Evolutionary conservation across 129 eudicot genomes (phyloP), one percentile per base, ranked within the genome.

Genomic region (Artemisia tridentata): DNA sequence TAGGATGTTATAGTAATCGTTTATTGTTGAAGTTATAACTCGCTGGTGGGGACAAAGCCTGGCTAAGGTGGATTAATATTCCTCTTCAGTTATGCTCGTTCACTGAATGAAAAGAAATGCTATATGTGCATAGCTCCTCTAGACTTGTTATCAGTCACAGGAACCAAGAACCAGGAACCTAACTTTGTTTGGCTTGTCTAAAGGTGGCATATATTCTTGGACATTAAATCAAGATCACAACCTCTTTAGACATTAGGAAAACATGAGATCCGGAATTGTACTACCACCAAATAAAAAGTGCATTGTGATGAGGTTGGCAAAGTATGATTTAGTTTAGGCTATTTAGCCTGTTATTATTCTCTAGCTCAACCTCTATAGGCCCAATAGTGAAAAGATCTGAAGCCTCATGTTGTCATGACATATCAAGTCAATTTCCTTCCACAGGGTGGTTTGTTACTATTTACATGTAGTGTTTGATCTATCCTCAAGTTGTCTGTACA

Each of bases 291-390:
- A 56, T 41, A 14, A 55, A 54, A 31, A 54, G 52, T 55, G 54
- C 21, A 55, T 70, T 64, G 56, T 55, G 8, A 43, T 55, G 18
- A 29, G 63, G 49, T 69, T 69, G 73, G 63, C 41, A 69, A 54
- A 55, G 65, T 38, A 55, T 51, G 8, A 38, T 55, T 69, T 16
- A 69, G 54, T 21, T 18, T n/a, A n/a, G n/a, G n/a, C n/a, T n/a
- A n/a, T n/a, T n/a, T 34, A 69, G 65, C 53, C 65, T 56, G 19
- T 55, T 54, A 55, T 56, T 70, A 54, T 70, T 70, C 75, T 70
- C 54, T 70, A 56, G 65, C 50, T 69, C 41, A 38, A 55, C 7
- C 74, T 69, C 19, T 70, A 56, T 15, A 19, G 56, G 65, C 54
- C 19, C 43, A 56, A 19, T 1, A 31, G 16, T 53, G 38, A 61